Percentiles rank a stretch among this genome's conserved stretches.
phyloP scores from a whole-genome alignment of 1,139 yeast genomes.

The Suhomyces yuchorum region DNA sequence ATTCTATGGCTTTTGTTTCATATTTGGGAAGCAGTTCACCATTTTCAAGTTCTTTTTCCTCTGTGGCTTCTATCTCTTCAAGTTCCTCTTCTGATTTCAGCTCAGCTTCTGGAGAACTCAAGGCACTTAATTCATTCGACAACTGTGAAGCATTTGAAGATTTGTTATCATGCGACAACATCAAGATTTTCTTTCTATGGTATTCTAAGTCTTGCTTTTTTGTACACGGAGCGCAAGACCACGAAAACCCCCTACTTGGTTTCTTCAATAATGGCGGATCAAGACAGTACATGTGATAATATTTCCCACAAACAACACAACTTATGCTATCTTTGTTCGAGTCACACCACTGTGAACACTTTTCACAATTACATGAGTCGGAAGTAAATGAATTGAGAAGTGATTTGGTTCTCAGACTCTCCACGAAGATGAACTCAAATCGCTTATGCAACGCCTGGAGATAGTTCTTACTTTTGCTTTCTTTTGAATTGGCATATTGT shows the following conservation, averaged over 20 bases:
- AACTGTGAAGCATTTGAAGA: slow-evolving; percentile 42
- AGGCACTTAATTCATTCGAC: slow-evolving; percentile 26
- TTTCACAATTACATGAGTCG: slow-evolving; percentile 57
- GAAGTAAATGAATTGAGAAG: slow-evolving; percentile 64
- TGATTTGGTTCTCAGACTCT: slow-evolving; percentile 67
- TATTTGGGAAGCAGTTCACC: slow-evolving; percentile 48
- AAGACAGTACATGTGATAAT: slow-evolving; percentile 80
- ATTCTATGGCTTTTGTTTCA: slow-evolving; percentile 60
- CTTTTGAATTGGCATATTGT: slow-evolving; percentile 56
- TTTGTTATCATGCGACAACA: slow-evolving; percentile 49
- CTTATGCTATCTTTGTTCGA: slow-evolving; percentile 70
- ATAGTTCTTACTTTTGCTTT: slow-evolving; percentile 58
- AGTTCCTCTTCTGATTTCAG: slow-evolving; percentile 6
- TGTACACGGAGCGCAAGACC: slow-evolving; percentile 88
- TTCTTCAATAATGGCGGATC: slow-evolving; percentile 81
- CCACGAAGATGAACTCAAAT: slow-evolving; percentile 75
- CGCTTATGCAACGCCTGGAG: slow-evolving; percentile 65
- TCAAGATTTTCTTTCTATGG: slow-evolving; percentile 37
- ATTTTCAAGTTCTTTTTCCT: slow-evolving; percentile 12
- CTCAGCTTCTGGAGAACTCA: slow-evolving; percentile 19
- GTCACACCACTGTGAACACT: slow-evolving; percentile 81
- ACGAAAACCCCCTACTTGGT: slow-evolving; percentile 86
- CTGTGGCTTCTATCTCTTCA: slow-evolving; percentile 8
- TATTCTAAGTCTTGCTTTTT: slow-evolving; percentile 46
- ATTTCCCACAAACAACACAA: slow-evolving; percentile 74